A percentile compares a stretch with the other conserved stretches of the same genome.
phyloP scores from a whole-genome alignment of 768 basidiomycete genomes.

The Boletellus emodensis region DNA sequence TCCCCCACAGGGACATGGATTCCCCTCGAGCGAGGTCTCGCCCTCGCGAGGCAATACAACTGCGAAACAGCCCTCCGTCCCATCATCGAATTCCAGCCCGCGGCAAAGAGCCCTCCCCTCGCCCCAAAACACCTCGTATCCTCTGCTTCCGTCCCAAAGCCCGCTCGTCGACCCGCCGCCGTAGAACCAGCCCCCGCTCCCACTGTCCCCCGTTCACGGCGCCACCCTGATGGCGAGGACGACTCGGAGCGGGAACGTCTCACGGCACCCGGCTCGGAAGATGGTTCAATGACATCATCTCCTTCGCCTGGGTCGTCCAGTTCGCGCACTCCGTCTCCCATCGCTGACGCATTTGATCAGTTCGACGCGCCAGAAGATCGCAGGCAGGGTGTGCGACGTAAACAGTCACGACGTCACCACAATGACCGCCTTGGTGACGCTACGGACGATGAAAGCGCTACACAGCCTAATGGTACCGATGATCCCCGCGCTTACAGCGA shows the following conservation, averaged over 20 bases:
- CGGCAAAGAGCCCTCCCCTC: conserved; percentile 85
- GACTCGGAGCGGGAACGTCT: conserved; percentile 61
- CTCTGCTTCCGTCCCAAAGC: conserved; percentile 41
- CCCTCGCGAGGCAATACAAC: conserved; percentile 87
- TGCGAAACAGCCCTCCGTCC: conserved; percentile 84
- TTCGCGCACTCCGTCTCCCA: conserved; percentile 92
- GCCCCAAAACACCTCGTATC: conserved; percentile 96
- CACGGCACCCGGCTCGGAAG: conserved; percentile 75
- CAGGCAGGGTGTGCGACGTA: conserved; percentile 41
- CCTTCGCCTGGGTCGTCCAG: conserved; percentile 82
- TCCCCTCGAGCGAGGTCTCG: conserved; percentile 85
- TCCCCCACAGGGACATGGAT: conserved; percentile 89
- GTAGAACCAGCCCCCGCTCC: conserved; percentile 15
- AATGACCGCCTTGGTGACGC: conserved; percentile 45
- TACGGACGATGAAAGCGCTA: conserved; percentile 40
- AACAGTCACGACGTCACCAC: conserved; percentile 43
- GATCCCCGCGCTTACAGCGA: conserved; percentile 82
- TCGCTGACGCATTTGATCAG: conserved; percentile 44
- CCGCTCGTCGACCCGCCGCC: conserved; percentile 25
- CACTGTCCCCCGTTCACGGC: conserved; percentile 57
- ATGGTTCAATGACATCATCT: conserved; percentile 86
- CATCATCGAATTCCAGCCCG: conserved; percentile 91
- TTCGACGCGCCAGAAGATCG: conserved; percentile 19
- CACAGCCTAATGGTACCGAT: conserved; percentile 41
- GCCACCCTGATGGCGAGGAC: conserved; percentile 46